Conservation (phyloP, 768 basidiomycete genomes). For the Kwoniella europaea region DNA sequence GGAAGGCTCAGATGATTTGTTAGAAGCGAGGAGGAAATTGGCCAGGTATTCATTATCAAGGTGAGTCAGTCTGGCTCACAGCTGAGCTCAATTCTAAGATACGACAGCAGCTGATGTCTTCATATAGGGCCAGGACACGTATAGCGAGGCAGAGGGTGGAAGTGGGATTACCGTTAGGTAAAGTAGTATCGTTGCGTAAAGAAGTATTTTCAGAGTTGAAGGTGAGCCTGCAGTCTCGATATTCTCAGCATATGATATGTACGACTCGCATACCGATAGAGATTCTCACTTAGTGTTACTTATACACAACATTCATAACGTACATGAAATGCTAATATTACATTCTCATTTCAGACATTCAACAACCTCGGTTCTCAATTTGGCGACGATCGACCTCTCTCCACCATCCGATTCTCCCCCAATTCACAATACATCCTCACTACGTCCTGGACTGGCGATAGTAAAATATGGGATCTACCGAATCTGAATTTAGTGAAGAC, state of each 20-base stretch:
- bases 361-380: constrained; percentile 95
- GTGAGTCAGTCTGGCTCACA: constrained; percentile 63
- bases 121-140: constrained; percentile 90
- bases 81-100: background rate
- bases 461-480: constrained; percentile 95
- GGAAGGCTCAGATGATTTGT: constrained; percentile 81
- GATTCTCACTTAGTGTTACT: background rate
- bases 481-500: constrained; percentile 78
- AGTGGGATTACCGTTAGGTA: constrained; percentile 80
- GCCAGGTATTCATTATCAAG: constrained; percentile 94
- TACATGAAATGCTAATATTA: background rate
- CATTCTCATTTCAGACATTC: constrained; percentile 67
- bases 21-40: constrained; percentile 80
- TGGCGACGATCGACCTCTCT: constrained; percentile 92
- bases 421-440: constrained; percentile 86
- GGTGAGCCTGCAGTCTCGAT: constrained; percentile 61
- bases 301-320: background rate
- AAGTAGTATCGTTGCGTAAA: constrained; percentile 90
- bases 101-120: constrained; percentile 53
- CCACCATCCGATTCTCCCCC: constrained; percentile 91
- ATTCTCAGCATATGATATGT: too few species aligned
- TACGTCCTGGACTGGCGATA: constrained; percentile 92
- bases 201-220: constrained; percentile 87
- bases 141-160: constrained; percentile 91
- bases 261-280: too few species aligned